Base-by-base conservation (phyloP, 306 rosid species). In the Vigna unguiculata region DNA sequence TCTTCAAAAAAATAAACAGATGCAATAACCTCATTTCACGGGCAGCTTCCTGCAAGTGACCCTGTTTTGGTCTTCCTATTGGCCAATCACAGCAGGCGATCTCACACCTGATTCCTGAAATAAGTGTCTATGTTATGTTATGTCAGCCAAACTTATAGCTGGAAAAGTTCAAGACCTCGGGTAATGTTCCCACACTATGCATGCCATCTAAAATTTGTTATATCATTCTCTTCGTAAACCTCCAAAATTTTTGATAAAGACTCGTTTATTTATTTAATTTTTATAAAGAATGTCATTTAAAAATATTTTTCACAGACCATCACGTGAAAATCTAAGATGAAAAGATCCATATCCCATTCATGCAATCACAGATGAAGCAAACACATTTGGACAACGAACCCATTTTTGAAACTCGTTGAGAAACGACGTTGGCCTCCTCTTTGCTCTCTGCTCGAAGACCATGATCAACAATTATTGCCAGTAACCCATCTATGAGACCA, bases 1-100 rank as follows among this genome's bases (percentile, higher is more conserved):
- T 40, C 40, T 69, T 62, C 13, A 51, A 38, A 32, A 17, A 15
- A 10, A 25, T 38, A 7, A 25, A 13, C 22, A 54, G 20, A 38
- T 72, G 9, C 13, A 76, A 59, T 67, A 65, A 90, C 99, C 99
- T 90, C 90, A 89, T 90, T 53, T 92, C 93, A 32, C 97, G 96
- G 57, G 99, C 99, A 54, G 93, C 93, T 91, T 95, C 91, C 87
- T 90, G 99, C 89, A 95, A 83, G 51, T 87, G 97, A 41, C 99
- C 97, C 76, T 78, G 97, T 88, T 88, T 92, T 3, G 99, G 97
- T 72, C 77, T 87, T 69, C 97, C 99, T 75, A 65, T 87, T 32
- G 69, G 62, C 99, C 99, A 95, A 87, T 89, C 90, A 79, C 97
- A 92, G 49, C 58, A 66, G 32, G 79, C 84, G 84, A 90, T 78